Conservation (phyloP, 192 early-diverging fungal species). For the Coemansia reversa region DNA sequence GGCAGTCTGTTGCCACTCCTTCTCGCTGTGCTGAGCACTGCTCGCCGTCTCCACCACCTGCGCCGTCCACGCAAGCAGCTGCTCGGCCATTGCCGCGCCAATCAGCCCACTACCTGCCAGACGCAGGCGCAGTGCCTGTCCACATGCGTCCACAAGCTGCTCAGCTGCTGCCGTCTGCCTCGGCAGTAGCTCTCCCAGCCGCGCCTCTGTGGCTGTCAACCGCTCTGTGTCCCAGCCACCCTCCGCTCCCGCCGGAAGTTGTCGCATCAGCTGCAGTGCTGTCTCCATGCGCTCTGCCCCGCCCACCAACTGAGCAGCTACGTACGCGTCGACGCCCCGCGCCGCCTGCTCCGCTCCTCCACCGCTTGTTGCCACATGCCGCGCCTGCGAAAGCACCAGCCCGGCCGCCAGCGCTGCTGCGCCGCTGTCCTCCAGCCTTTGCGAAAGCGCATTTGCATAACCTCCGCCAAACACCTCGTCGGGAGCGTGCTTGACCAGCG, state of each 20-base stretch:
- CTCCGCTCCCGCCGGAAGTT: conserved; percentile 14
- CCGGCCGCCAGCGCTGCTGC: conserved; percentile 26
- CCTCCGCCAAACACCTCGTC: conserved; percentile 38
- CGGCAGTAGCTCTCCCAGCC: conserved; percentile 12
- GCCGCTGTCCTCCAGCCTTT: conserved; percentile 30
- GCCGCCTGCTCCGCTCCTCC: conserved; percentile 21
- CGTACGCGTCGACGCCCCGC: conserved; percentile 26
- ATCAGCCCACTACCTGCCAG: conserved; percentile 21
- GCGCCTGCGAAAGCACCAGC: conserved; percentile 37
- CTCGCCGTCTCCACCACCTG: conserved; percentile 24
- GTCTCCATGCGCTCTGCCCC: conserved; percentile 2
- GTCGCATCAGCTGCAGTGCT: conserved; percentile 20
- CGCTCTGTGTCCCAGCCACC: conserved; percentile 18
- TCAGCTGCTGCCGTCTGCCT: too few species aligned
- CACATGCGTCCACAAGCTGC: conserved; percentile 16
- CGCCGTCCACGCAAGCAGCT: conserved; percentile 31
- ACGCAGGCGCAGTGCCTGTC: conserved; percentile 23
- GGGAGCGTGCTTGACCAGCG: conserved; percentile 35
- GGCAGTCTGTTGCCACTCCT: conserved; percentile 10
- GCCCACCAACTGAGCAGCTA: conserved; percentile 9
- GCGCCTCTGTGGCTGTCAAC: conserved; percentile 12
- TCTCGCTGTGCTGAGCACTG: not conserved
- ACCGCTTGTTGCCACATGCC: conserved; percentile 14
- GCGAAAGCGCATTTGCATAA: conserved; percentile 24
- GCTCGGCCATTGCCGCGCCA: not conserved